Base-by-base conservation (phyloP, 2,329 filamentous ascomycete genomes). In the Alternaria postmessia region DNA sequence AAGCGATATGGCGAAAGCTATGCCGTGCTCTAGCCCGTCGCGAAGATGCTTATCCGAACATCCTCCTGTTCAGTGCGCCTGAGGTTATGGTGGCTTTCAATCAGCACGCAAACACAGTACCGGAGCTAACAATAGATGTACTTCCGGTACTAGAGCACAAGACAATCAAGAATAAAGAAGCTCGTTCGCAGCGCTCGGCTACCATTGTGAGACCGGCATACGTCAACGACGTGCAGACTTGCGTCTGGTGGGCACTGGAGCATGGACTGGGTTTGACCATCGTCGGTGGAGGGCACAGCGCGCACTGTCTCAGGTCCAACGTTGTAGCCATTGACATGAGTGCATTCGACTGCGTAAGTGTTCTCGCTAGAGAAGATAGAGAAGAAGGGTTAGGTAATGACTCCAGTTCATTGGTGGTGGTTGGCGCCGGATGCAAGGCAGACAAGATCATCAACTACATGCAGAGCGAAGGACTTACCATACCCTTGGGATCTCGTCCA, bases 401-500 rank as follows among this genome's bases (percentile, higher is more conserved):
- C 34, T 41, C 32, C 5, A 38, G 30, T 48, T 47, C 76, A 5
- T 73, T 87, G 39, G 73, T 88, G 24, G 74, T 89, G 26, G 86
- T 75, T 12, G 86, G 74, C 42, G 78, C 82, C n/a, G 87, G 88
- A 51, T 88, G 86, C 71, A 88, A 79, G 44, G 82, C 83, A 0
- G 85, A 80, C 0, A 83, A 87, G 49, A 84, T 90, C 60, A 66
- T 89, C 64, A 65, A 69, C 20, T 78, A 80, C 52, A 67, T 84
- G 38, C 83, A 84, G 79, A 74, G 58, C 1, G 78, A 64, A 0
- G 85, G 83, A 2, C 1, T 89, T 54, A 85, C 84, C 56, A 83
- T 90, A 2, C 87, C 88, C 0, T 71, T 90, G 3, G 88, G 88
- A 3, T 71, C 86, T 26, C 85, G 88, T 6, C 88, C 88, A 63